Percentiles rank a stretch among this genome's conserved stretches.
Conservation (phyloP, 2,329 filamentous ascomycete species). For the Apiospora arundinis region DNA sequence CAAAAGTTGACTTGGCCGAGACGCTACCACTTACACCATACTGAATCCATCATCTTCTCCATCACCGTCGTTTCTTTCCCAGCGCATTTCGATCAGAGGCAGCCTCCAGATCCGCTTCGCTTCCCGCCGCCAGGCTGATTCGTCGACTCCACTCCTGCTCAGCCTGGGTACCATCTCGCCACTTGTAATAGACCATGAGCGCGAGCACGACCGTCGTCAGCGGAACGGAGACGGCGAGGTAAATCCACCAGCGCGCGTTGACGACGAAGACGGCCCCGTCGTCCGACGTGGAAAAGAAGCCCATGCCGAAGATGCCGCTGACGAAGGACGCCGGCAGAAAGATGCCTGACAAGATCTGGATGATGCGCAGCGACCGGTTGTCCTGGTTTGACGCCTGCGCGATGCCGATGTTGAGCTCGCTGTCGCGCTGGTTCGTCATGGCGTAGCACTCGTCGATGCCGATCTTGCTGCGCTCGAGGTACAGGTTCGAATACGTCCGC, state of each 20-base stretch:
- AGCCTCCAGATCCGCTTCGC: slow-evolving; percentile 6
- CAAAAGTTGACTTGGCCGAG: not conserved
- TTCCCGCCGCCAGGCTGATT: not conserved
- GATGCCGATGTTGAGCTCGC: slow-evolving; percentile 27
- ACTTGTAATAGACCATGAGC: slow-evolving; percentile 26
- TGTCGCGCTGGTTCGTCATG: slow-evolving; percentile 27
- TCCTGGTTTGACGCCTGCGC: slow-evolving; percentile 25
- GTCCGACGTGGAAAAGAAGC: slow-evolving; percentile 24
- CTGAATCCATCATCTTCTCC: not conserved
- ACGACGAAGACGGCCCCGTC: slow-evolving; percentile 20
- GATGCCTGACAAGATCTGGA: slow-evolving; percentile 25
- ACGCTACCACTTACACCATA: not conserved
- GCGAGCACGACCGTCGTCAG: slow-evolving; percentile 21
- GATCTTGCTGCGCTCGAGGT: slow-evolving; percentile 27
- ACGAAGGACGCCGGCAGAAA: slow-evolving; percentile 26
- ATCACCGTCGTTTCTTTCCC: not conserved
- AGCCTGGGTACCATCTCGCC: slow-evolving; percentile 17
- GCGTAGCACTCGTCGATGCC: slow-evolving; percentile 26
- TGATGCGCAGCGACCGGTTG: slow-evolving; percentile 24
- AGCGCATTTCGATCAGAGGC: not conserved
- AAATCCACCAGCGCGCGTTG: slow-evolving; percentile 24
- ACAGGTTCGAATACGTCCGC: slow-evolving; percentile 24
- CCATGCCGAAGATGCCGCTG: slow-evolving; percentile 27
- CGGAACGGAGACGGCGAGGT: slow-evolving; percentile 23
- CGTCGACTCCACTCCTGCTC: slow-evolving; percentile 22